Evolutionary conservation across 768 basidiomycete species (phyloP), one percentile per base, ranked within the genome.

Genomic region (Lentinula aciculospora): DNA sequence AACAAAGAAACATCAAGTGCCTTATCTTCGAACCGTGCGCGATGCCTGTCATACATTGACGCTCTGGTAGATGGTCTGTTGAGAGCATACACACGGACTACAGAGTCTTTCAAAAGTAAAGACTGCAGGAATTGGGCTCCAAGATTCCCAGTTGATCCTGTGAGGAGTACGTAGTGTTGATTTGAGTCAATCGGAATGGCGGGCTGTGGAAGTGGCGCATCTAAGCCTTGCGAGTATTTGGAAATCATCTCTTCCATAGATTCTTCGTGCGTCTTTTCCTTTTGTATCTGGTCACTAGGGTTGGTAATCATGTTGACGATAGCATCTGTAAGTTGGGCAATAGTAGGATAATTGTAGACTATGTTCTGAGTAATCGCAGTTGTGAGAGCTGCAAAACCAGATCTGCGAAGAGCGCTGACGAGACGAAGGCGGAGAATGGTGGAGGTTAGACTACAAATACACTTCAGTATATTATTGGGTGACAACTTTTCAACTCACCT

Each of bases 181-280:
- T 55, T 62, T 12, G 54, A 47, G 17, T 32, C 1, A 2, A 27
- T 32, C 7, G 19, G 25, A 4, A 9, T n/a, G 8, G 7, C 34
- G 17, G 27, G 6, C 9, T 10, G 2, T 21, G 25, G 29, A 6
- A 47, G 28, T 25, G 34, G 9, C 15, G 9, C 54, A 34, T 44
- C 40, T 2, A 57, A 45, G 15, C 54, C 54, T 45, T 55, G 17
- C 7, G 29, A 50, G 23, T 32, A 47, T 31, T 44, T 31, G n/a
- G 19, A 7, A 60, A 81, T 76, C 63, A 76, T 78, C 6, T 69
- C 70, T 31, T 79, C 71, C 65, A 80, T 71, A 0, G 61, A 67
- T 37, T 71, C 54, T 13, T 28, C 54, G 8, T 42, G 54, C 15
- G 10, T 46, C 13, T 27, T 45, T 0, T 4, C 17, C 23, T n/a